These are phyloP conservation scores for Colletotrichum ledebouriae DNA, from an alignment of 2,329 filamentous ascomycete species.

Conservation along the genomic window DNA sequence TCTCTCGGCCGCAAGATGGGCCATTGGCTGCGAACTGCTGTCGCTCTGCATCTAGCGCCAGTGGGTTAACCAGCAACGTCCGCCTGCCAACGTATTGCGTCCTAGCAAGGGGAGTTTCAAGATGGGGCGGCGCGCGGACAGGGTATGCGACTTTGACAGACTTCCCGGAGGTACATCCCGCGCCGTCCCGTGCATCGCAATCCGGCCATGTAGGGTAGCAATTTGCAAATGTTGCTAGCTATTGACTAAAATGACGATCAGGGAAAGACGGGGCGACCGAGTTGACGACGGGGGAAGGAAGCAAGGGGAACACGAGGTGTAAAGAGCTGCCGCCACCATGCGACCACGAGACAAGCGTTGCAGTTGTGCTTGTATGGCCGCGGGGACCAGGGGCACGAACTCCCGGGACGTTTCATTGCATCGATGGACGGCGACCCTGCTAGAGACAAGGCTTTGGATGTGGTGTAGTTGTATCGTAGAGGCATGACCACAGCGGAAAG, in stretches of 20 bases:
- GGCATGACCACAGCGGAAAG: constrained; percentile 32
- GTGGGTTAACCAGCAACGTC: not conserved
- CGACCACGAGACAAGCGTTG: constrained; percentile 25
- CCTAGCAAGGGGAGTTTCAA: constrained; percentile 6
- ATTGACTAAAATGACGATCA: constrained; percentile 11
- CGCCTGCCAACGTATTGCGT: constrained; percentile 5
- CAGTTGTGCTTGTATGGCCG: constrained; percentile 20
- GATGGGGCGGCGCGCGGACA: constrained; percentile 8
- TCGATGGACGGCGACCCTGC: not conserved
- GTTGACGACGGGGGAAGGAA: not conserved
- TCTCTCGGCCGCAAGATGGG: constrained; percentile 31
- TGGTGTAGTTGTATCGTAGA: constrained; percentile 35
- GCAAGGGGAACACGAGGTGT: constrained; percentile 35
- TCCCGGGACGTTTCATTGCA: constrained; percentile 33
- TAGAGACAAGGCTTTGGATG: constrained; percentile 5
- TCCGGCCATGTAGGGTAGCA: constrained; percentile 14
- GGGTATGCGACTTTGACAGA: constrained; percentile 37
- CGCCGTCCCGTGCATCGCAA: constrained; percentile 5
- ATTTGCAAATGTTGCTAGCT: not conserved
- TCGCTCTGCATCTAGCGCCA: constrained; percentile 16
- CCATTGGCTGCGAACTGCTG: constrained; percentile 23
- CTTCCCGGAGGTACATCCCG: constrained; percentile 22
- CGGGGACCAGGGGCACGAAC: constrained; percentile 25
- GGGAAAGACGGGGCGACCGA: constrained; percentile 9
- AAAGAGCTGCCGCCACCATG: constrained; percentile 39